phyloP scores from a whole-genome alignment of 768 basidiomycete species.

The Dacryopinax spathularia region DNA sequence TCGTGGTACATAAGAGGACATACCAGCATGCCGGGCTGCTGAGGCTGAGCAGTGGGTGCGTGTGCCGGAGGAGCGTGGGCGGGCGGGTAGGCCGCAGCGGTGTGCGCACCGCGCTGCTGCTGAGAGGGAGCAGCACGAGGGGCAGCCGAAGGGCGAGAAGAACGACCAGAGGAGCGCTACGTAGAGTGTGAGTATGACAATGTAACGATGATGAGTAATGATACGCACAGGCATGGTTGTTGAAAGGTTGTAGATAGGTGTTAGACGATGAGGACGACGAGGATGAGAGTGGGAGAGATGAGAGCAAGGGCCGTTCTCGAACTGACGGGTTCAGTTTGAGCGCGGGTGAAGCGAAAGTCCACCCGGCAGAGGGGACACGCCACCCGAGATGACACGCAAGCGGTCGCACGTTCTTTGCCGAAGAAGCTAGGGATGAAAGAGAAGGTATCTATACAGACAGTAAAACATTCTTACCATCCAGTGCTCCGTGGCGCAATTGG shows the following conservation, averaged over 20 bases:
- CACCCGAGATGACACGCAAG: not conserved
- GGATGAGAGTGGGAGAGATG: not conserved
- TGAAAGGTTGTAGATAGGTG: not conserved
- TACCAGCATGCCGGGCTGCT: constrained; percentile 67
- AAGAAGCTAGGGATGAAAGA: not conserved
- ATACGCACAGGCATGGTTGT: not conserved
- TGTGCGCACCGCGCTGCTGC: constrained; percentile 11
- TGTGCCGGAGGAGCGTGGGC: constrained; percentile 5
- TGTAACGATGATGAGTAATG: not conserved
- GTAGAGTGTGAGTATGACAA: not conserved
- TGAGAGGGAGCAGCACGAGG: constrained; percentile 27
- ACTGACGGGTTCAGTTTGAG: not conserved
- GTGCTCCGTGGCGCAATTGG: constrained; percentile 4
- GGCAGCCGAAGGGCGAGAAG: constrained; percentile 25
- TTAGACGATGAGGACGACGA: not conserved
- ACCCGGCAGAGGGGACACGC: not conserved
- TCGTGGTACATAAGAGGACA: constrained; percentile 33
- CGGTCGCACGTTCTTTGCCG: not conserved
- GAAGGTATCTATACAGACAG: not conserved
- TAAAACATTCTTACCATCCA: not conserved
- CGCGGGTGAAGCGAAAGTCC: not conserved
- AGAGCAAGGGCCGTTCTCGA: not conserved
- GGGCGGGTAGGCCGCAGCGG: constrained; percentile 11
- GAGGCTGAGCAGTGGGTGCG: constrained; percentile 34
- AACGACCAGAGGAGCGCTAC: not conserved